A percentile compares a stretch with the other conserved stretches of the same genome.
phyloP scores from a whole-genome alignment of 2,329 filamentous ascomycete species.

The Penicillium sp. region DNA sequence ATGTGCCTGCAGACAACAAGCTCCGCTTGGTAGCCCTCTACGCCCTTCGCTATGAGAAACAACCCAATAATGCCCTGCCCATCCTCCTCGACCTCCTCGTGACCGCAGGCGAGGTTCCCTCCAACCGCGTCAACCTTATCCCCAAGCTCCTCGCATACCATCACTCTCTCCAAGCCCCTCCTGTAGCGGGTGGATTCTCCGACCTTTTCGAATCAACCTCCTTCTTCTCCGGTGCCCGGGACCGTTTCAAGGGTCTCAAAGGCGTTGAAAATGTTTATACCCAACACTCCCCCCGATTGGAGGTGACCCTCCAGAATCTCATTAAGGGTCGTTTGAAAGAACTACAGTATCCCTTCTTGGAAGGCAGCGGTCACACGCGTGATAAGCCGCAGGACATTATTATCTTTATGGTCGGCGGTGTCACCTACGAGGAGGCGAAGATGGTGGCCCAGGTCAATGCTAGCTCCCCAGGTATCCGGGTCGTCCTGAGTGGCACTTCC shows the following conservation, averaged over 20 bases:
- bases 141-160: slow-evolving; percentile 83
- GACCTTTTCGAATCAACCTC: slow-evolving; percentile 91
- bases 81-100: slow-evolving; percentile 84
- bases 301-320: slow-evolving; percentile 84
- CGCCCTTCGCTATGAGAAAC: slow-evolving; percentile 85
- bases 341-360: slow-evolving; percentile 89
- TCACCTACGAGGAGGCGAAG: slow-evolving; percentile 96
- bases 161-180: slow-evolving; percentile 77
- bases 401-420: slow-evolving; percentile 89
- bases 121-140: slow-evolving; percentile 75
- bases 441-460: slow-evolving; percentile 95
- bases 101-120: slow-evolving; percentile 78
- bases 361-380: slow-evolving; percentile 79
- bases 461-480: slow-evolving; percentile 80
- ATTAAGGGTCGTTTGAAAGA: slow-evolving; percentile 89
- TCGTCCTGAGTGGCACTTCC: slow-evolving; percentile 85
- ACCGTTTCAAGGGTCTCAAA: slow-evolving; percentile 90
- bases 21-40: slow-evolving; percentile 91
- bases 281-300: slow-evolving; percentile 87
- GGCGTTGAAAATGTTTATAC: slow-evolving; percentile 99
- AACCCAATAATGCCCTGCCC: slow-evolving; percentile 78
- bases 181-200: slow-evolving; percentile 75
- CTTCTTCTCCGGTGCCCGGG: slow-evolving; percentile 85
- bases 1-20: slow-evolving; percentile 79
- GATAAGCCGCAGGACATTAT: slow-evolving; percentile 98